Percentiles rank a stretch among this genome's conserved stretches.
Evolutionary conservation across 169 alveolate species (phyloP).

Genomic region (Cryptosporidium sp.): DNA sequence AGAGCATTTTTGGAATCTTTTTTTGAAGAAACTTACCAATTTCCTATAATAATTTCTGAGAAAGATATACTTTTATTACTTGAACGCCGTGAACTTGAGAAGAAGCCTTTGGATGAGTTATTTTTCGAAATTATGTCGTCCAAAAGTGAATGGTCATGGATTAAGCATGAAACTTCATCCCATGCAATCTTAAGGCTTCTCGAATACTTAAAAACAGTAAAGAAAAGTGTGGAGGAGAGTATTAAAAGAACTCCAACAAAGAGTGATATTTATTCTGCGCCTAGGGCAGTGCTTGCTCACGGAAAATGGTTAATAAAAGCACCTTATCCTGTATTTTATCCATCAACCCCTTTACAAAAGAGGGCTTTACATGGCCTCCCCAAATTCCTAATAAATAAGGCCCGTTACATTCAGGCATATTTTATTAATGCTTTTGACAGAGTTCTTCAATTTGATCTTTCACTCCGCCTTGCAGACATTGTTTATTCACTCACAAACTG

Average conservation of each 20-base stretch:
- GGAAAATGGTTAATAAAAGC: slow-evolving; percentile 69
- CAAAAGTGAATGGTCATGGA: slow-evolving; percentile 30
- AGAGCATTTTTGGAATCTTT: slow-evolving; percentile 63
- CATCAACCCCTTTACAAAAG: slow-evolving; percentile 23
- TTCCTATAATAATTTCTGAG: slow-evolving; percentile 25
- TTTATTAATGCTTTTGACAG: slow-evolving; percentile 44
- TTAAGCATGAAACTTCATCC: slow-evolving; percentile 27
- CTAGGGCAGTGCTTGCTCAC: slow-evolving; percentile 60
- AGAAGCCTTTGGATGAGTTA: slow-evolving; percentile 42
- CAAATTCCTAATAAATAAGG: slow-evolving; percentile 49
- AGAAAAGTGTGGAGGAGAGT: not conserved
- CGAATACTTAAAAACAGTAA: slow-evolving; percentile 30
- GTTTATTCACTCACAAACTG: slow-evolving; percentile 24
- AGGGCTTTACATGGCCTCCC: slow-evolving; percentile 55
- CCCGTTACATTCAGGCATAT: slow-evolving; percentile 54
- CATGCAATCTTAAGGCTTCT: slow-evolving; percentile 47
- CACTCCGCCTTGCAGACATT: slow-evolving; percentile 39
- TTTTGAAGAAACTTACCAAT: slow-evolving; percentile 53
- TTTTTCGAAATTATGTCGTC: slow-evolving; percentile 30
- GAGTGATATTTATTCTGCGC: slow-evolving; percentile 32
- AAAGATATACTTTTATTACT: slow-evolving; percentile 41
- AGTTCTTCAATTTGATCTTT: slow-evolving; percentile 38
- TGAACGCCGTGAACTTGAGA: slow-evolving; percentile 47
- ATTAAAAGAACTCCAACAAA: slow-evolving; percentile 45
- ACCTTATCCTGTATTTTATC: slow-evolving; percentile 55